A percentile compares a stretch with the other conserved stretches of the same genome.
These are phyloP conservation scores for Saussurea involucrata DNA, from an alignment of 129 eudicot species.

Conservation along the genomic window DNA sequence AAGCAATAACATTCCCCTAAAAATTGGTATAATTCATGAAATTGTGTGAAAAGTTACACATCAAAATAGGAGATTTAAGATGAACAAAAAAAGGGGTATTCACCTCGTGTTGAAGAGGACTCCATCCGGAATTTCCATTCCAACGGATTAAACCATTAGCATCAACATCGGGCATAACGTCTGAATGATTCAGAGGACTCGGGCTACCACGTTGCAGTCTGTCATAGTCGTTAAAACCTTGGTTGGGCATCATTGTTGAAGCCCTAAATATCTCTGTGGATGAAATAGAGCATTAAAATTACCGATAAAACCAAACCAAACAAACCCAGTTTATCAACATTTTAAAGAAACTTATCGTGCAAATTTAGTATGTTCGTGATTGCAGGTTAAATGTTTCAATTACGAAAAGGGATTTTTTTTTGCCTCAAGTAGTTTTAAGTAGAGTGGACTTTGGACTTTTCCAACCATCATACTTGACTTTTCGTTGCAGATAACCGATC, in stretches of 20 bases:
- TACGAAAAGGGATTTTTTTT: background rate
- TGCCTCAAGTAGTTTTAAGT: too few relatives aligned
- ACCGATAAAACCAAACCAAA: background rate
- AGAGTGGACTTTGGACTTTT: background rate
- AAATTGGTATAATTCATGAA: background rate
- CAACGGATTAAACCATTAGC: slow-evolving; percentile 54
- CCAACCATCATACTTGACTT: background rate
- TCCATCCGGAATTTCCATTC: slow-evolving; percentile 69
- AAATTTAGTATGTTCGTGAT: slow-evolving; percentile 3
- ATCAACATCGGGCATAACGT: slow-evolving; percentile 53
- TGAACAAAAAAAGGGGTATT: slow-evolving; percentile 10
- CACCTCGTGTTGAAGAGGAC: slow-evolving; percentile 73
- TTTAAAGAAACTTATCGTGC: background rate
- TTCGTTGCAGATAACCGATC: background rate
- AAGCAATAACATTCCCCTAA: background rate
- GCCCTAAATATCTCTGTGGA: slow-evolving; percentile 69
- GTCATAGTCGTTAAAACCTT: slow-evolving; percentile 69
- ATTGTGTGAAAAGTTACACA: background rate
- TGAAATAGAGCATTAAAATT: background rate
- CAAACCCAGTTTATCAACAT: slow-evolving; percentile 1
- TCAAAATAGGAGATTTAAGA: background rate
- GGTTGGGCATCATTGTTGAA: slow-evolving; percentile 58
- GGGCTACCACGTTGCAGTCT: slow-evolving; percentile 89
- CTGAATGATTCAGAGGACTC: slow-evolving; percentile 53
- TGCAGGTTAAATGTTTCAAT: background rate